Evolutionary conservation across 331 rosid genomes (phyloP), one percentile per base, ranked within the genome.

Genomic region (Rosa hybrid): DNA sequence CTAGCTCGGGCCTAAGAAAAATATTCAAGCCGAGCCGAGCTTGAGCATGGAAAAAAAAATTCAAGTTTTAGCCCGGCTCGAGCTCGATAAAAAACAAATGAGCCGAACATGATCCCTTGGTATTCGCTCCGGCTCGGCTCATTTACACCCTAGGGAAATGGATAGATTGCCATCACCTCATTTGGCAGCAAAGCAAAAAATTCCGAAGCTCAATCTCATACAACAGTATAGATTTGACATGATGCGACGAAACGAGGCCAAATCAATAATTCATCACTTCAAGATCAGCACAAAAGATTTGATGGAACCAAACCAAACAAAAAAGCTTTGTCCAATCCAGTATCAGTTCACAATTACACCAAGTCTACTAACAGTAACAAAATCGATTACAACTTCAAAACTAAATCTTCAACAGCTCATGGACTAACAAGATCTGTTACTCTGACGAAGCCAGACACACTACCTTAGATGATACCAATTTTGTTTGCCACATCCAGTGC

Each of bases 401-500:
- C 48, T 23, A 54, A 72, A 51, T 70, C 72, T 12, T 42, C 70
- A 23, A 12, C 72, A 59, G 39, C 65, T 49, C 27, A 50, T 44
- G 56, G 68, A 67, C 78, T 78, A 80, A 70, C 11, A 59, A 68
- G 72, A 78, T 72, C 49, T 7, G 62, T 57, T 71, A 51, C 67
- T 50, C 71, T 54, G 39, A 64, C 14, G 59, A 76, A 49, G 75
- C 82, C 71, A 49, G n/a, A 67, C 25, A 67, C 25, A 50, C 50
- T 8, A 59, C 3, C 78, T 91, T 90, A 93, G 85, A 93, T 93
- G 65, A 93, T 91, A 1, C 98, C 98, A 27, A 93, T 93, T 83
- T 93, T 93, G 97, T 93, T 93, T 11, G 98, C 98, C 49, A 93
- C 98, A 72, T 93, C 98, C 90, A 93, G 82, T 34, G 98, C 97